A percentile compares a stretch with the other conserved stretches of the same genome.
These are phyloP conservation scores for Grosmannia clavigera DNA, from an alignment of 2,329 filamentous ascomycete species.

Conservation along the genomic window DNA sequence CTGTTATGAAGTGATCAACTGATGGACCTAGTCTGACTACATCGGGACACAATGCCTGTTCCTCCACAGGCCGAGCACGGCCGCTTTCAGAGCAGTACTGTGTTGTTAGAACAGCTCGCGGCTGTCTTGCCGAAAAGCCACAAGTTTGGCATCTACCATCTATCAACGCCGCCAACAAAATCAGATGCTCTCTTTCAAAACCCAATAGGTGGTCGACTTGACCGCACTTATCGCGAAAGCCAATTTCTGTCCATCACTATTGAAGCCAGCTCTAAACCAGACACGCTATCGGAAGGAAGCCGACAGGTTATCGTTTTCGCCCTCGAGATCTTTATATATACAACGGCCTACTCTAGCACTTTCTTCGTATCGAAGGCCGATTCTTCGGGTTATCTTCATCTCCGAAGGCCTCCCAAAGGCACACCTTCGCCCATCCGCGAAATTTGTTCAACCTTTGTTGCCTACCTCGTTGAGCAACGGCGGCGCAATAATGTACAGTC, in stretches of 20 bases:
- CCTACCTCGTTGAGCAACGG: constrained; percentile 57
- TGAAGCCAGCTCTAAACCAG: constrained; percentile 11
- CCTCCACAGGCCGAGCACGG: background rate
- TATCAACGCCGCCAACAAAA: constrained; percentile 70
- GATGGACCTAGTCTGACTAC: background rate
- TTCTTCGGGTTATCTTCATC: constrained; percentile 75
- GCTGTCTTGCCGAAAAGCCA: constrained; percentile 39
- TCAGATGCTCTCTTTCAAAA: constrained; percentile 69
- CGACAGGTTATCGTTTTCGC: constrained; percentile 57
- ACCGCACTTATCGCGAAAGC: constrained; percentile 74
- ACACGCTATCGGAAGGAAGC: background rate
- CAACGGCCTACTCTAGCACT: constrained; percentile 66
- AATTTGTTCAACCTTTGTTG: constrained; percentile 63
- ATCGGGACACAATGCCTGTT: background rate
- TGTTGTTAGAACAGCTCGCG: constrained; percentile 29
- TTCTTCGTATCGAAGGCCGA: constrained; percentile 96
- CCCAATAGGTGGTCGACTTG: constrained; percentile 56
- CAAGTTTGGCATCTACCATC: constrained; percentile 64
- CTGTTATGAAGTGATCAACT: background rate
- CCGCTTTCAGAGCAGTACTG: constrained; percentile 13
- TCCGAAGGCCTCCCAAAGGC: constrained; percentile 50
- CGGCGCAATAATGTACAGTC: constrained; percentile 53
- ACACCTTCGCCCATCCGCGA: constrained; percentile 60
- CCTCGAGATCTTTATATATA: constrained; percentile 80
- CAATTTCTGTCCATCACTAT: constrained; percentile 56